A percentile compares a stretch with the other conserved stretches of the same genome.
These are phyloP conservation scores for Umbelopsis sp. DNA, from an alignment of 192 early-diverging fungal genomes.

Conservation along the genomic window DNA sequence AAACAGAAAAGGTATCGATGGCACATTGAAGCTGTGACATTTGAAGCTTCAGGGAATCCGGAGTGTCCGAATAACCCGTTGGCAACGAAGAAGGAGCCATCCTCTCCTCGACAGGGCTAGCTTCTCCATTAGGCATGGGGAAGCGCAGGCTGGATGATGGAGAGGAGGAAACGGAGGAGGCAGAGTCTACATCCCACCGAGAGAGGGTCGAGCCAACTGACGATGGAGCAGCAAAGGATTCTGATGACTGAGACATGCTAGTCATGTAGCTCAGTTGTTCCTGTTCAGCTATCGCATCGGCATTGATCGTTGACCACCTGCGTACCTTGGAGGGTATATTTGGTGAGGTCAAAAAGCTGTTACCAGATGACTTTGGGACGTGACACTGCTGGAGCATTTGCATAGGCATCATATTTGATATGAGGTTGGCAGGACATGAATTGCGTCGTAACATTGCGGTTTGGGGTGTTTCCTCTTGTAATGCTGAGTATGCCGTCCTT, in stretches of 20 bases:
- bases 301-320: not conserved
- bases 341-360: not conserved
- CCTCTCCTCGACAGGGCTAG: not conserved
- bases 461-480: not conserved
- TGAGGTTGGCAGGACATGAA: slow-evolving; percentile 8
- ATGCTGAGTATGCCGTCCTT: not conserved
- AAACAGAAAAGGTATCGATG: not conserved
- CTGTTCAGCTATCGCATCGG: not conserved
- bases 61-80: not conserved
- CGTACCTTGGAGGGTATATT: not conserved
- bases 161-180: slow-evolving; percentile 19
- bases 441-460: not conserved
- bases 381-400: not conserved
- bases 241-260: not conserved
- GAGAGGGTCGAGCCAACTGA: not conserved
- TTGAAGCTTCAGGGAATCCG: not conserved
- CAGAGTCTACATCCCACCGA: slow-evolving; percentile 15
- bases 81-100: not conserved
- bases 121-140: not conserved
- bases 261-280: not conserved
- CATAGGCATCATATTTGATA: slow-evolving; percentile 12
- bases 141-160: not conserved
- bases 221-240: not conserved
- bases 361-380: not conserved
- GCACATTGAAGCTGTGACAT: slow-evolving; percentile 9